Evolutionary conservation across 2,329 filamentous ascomycete species (phyloP).

Genomic region (Tothia fuscella): DNA sequence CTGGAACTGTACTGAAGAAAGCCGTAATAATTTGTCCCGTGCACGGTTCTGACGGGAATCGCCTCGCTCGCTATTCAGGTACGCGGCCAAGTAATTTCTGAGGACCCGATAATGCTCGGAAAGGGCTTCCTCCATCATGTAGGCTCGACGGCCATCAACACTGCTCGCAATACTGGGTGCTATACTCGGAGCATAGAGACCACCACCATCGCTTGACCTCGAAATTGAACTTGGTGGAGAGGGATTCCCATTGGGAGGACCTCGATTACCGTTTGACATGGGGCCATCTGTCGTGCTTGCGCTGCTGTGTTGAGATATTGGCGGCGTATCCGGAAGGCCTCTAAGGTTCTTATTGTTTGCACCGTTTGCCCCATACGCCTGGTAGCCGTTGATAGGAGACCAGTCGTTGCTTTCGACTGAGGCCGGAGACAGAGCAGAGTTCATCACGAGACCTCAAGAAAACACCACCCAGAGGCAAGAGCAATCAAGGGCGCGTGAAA

Average conservation of each 20-base stretch:
- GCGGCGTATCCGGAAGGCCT: constrained; percentile 19
- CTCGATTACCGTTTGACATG: constrained; percentile 42
- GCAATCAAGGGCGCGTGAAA: too few relatives aligned
- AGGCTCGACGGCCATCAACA: constrained; percentile 46
- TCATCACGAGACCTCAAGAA: neutral
- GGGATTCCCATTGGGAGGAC: constrained; percentile 38
- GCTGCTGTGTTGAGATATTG: constrained; percentile 24
- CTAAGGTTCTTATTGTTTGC: neutral
- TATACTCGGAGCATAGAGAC: constrained; percentile 42
- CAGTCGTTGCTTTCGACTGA: constrained; percentile 26
- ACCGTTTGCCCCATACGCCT: constrained; percentile 17
- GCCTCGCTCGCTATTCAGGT: constrained; percentile 60
- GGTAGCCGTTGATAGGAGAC: constrained; percentile 29
- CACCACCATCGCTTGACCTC: constrained; percentile 69
- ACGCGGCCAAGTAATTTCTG: constrained; percentile 59
- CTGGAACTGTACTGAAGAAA: constrained; percentile 88
- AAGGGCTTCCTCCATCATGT: constrained; percentile 55
- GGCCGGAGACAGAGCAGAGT: constrained; percentile 23
- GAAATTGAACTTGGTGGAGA: constrained; percentile 85
- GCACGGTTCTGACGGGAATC: constrained; percentile 74
- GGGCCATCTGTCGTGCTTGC: constrained; percentile 28
- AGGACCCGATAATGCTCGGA: constrained; percentile 73
- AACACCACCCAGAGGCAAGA: too few relatives aligned
- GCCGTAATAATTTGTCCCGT: constrained; percentile 80
- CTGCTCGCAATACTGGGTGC: constrained; percentile 40